Conservation (phyloP, 2,329 filamentous ascomycete genomes). For the Exophiala alcalophila region DNA sequence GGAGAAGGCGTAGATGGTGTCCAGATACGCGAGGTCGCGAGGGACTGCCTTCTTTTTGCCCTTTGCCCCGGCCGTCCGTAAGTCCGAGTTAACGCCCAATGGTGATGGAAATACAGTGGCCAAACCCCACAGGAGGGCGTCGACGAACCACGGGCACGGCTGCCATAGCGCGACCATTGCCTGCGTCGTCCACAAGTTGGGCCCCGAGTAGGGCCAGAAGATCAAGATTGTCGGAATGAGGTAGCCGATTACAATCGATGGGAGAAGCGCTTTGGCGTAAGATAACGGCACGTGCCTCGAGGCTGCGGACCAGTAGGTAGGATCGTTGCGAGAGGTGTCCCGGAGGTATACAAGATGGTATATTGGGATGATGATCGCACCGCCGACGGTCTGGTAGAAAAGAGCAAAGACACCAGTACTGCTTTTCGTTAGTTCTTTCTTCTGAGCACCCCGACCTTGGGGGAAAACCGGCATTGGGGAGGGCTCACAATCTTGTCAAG, state of each 20-base stretch:
- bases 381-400: constrained; percentile 25
- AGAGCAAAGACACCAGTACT: constrained; percentile 21
- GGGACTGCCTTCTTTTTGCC: too few relatives aligned
- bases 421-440: background rate
- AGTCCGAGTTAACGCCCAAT: too few relatives aligned
- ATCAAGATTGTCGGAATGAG: constrained; percentile 31
- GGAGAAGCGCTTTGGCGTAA: constrained; percentile 29
- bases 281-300: constrained; percentile 20
- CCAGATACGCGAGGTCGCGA: constrained; percentile 15
- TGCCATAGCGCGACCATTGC: constrained; percentile 31
- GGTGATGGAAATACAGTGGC: constrained; percentile 6
- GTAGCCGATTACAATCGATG: constrained; percentile 31
- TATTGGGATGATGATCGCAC: constrained; percentile 29
- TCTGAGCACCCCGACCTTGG: background rate
- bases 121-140: constrained; percentile 22
- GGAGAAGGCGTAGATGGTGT: constrained; percentile 9
- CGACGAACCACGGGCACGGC: constrained; percentile 29
- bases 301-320: constrained; percentile 21
- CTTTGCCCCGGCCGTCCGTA: too few relatives aligned
- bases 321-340: constrained; percentile 12
- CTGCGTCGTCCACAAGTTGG: constrained; percentile 21
- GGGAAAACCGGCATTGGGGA: background rate
- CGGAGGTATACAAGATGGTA: constrained; percentile 30
- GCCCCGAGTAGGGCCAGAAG: constrained; percentile 27
- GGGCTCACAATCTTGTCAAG: constrained; percentile 20